Percentiles rank a stretch among this genome's conserved stretches.
Evolutionary conservation across 2,329 filamentous ascomycete species (phyloP).

Genomic region (Septoria linicola): DNA sequence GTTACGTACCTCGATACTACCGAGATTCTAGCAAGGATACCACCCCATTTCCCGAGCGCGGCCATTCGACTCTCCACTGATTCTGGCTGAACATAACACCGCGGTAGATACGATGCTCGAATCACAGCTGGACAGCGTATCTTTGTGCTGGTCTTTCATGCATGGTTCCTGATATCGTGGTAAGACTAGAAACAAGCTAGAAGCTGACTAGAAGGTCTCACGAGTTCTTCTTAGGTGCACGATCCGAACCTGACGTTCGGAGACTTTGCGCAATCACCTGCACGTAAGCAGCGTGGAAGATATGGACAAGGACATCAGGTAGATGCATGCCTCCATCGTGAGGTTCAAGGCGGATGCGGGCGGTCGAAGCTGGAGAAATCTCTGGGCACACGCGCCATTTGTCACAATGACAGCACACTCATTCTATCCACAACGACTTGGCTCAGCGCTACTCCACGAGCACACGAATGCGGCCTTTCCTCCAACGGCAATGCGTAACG

Average conservation of each 20-base stretch:
- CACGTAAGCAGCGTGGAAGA: background rate
- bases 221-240: background rate
- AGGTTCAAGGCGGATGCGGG: background rate
- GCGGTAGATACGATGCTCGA: conserved; percentile 9
- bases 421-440: too few species aligned
- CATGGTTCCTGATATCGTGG: background rate
- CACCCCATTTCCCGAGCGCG: background rate
- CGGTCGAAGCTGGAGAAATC: background rate
- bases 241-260: background rate
- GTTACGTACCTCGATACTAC: conserved; percentile 5
- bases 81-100: conserved; percentile 3
- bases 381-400: too few species aligned
- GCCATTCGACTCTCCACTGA: background rate
- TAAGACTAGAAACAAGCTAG: conserved; percentile 9
- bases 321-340: background rate
- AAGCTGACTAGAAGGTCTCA: conserved; percentile 5
- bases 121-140: background rate
- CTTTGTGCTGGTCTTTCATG: background rate
- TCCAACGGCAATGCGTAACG: too few species aligned
- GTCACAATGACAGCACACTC: background rate
- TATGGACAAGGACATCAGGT: background rate
- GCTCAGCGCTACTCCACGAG: too few species aligned
- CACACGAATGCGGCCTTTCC: too few species aligned
- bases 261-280: background rate
- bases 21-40: conserved; percentile 4